These are phyloP conservation scores for Periconia sp. DNA, from an alignment of 2,329 filamentous ascomycete genomes.

Conservation along the genomic window DNA sequence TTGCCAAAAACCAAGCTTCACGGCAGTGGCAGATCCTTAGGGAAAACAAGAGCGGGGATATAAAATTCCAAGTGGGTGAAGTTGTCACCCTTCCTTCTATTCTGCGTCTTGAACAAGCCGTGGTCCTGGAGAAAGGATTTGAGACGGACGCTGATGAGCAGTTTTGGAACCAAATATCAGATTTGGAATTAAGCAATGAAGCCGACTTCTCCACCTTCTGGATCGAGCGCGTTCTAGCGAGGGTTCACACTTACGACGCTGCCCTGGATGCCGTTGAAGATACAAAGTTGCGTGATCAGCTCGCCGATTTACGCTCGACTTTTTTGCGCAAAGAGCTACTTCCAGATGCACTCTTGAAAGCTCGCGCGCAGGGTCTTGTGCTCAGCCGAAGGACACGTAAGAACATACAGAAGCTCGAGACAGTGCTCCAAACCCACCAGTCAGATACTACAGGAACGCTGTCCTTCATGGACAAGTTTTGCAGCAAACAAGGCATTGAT, in stretches of 20 bases:
- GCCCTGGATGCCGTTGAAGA: conserved; percentile 32
- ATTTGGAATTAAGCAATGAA: conserved; percentile 37
- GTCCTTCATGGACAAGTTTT: conserved; percentile 37
- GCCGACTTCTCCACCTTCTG: conserved; percentile 38
- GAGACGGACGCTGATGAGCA: conserved; percentile 27
- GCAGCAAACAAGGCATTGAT: conserved; percentile 38
- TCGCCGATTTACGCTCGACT: conserved; percentile 36
- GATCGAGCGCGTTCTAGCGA: conserved; percentile 35
- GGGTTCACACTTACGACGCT: conserved; percentile 31
- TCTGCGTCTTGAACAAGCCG: conserved; percentile 13
- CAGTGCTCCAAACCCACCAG: conserved; percentile 21
- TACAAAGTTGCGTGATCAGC: conserved; percentile 39
- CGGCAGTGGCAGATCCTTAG: conserved; percentile 31
- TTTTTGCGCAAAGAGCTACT: conserved; percentile 43
- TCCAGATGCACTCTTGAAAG: conserved; percentile 38
- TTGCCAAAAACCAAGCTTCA: conserved; percentile 25
- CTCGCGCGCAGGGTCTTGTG: conserved; percentile 34
- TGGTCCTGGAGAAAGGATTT: conserved; percentile 24
- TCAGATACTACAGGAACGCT: conserved; percentile 15
- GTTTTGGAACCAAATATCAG: conserved; percentile 31
- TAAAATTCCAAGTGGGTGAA: conserved; percentile 29
- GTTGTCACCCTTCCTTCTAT: conserved; percentile 15
- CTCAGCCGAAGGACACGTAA: conserved; percentile 39
- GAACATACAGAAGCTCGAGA: conserved; percentile 36
- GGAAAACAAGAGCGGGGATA: conserved; percentile 23